A percentile compares a stretch with the other conserved stretches of the same genome.
Evolutionary conservation across 2,329 filamentous ascomycete genomes (phyloP).

Genomic region (Huntiella savannae): DNA sequence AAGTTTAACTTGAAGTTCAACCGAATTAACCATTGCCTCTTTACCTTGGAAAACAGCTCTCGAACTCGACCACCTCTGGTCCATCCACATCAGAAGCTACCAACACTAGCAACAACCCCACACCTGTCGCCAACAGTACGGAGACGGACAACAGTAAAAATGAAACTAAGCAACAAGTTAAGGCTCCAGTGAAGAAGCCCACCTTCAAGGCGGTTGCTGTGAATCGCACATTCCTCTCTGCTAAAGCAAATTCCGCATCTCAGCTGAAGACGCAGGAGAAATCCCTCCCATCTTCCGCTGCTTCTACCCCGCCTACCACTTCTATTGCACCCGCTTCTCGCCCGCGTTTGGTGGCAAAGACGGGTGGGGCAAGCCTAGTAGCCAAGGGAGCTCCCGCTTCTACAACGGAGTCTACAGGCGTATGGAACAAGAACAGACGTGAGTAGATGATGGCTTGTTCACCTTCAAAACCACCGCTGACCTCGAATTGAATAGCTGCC

Average conservation of each 20-base stretch:
- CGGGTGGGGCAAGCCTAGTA: constrained; percentile 37
- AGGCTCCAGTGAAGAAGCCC: constrained; percentile 51
- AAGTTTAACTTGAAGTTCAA: no score
- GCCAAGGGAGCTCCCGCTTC: constrained; percentile 41
- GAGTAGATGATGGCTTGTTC: constrained; percentile 20
- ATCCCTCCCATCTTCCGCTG: constrained; percentile 25
- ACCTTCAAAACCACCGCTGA: background rate
- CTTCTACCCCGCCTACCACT: constrained; percentile 19
- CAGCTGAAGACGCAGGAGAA: constrained; percentile 34
- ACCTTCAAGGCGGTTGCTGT: constrained; percentile 75
- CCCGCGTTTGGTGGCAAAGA: constrained; percentile 59
- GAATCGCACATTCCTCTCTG: constrained; percentile 65
- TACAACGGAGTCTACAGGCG: constrained; percentile 51
- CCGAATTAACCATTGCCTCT: no score
- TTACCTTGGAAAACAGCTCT: no score
- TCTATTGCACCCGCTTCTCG: constrained; percentile 34
- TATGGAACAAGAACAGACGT: constrained; percentile 85
- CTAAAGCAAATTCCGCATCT: constrained; percentile 35
- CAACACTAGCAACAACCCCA: background rate
- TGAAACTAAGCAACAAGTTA: constrained; percentile 41
- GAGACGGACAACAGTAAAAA: constrained; percentile 49
- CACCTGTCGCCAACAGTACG: constrained; percentile 29
- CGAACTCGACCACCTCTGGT: no score
- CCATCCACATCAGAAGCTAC: background rate
- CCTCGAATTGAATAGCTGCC: constrained; percentile 21